A percentile compares a stretch with the other conserved stretches of the same genome.
These are phyloP conservation scores for Quercus tomentella DNA, from an alignment of 331 rosid genomes.

Conservation along the genomic window DNA sequence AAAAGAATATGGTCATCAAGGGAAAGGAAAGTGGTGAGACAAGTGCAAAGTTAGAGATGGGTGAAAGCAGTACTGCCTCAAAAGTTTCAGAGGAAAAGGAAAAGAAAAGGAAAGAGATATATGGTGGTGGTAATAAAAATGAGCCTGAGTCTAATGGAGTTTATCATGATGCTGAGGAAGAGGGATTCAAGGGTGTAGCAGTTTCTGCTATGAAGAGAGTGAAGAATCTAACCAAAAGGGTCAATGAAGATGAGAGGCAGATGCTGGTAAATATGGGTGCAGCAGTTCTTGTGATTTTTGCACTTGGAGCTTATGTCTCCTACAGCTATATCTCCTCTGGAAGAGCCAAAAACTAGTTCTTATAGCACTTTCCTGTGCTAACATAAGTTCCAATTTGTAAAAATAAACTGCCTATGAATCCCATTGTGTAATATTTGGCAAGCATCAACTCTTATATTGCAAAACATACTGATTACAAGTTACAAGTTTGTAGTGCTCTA, in stretches of 20 bases:
- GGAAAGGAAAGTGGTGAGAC: slow-evolving; percentile 18
- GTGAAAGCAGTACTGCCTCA: background rate
- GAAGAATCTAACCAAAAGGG: slow-evolving; percentile 17
- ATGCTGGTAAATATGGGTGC: slow-evolving; percentile 42
- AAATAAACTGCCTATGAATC: background rate
- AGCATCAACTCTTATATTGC: background rate
- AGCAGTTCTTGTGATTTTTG: slow-evolving; percentile 40
- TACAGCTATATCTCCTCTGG: slow-evolving; percentile 28
- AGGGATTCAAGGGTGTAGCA: slow-evolving; percentile 10
- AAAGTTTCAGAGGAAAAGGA: background rate
- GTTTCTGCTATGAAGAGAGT: slow-evolving; percentile 11
- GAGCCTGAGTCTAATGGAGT: background rate
- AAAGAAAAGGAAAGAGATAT: background rate
- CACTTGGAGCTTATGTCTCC: slow-evolving; percentile 47
- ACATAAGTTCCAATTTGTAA: background rate
- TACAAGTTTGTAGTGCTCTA: too few relatives aligned
- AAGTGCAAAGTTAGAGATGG: background rate
- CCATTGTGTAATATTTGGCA: background rate
- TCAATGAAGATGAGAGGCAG: slow-evolving; percentile 44
- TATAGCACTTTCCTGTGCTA: background rate
- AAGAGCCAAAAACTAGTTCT: slow-evolving; percentile 18
- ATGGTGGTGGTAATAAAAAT: background rate
- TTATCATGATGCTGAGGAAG: slow-evolving; percentile 3
- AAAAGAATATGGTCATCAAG: background rate
- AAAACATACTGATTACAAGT: background rate